A percentile compares a stretch with the other conserved stretches of the same genome.
These are phyloP conservation scores for Cryptococcus maquisensis DNA, from an alignment of 1,284 basidiomycete species.

Conservation along the genomic window DNA sequence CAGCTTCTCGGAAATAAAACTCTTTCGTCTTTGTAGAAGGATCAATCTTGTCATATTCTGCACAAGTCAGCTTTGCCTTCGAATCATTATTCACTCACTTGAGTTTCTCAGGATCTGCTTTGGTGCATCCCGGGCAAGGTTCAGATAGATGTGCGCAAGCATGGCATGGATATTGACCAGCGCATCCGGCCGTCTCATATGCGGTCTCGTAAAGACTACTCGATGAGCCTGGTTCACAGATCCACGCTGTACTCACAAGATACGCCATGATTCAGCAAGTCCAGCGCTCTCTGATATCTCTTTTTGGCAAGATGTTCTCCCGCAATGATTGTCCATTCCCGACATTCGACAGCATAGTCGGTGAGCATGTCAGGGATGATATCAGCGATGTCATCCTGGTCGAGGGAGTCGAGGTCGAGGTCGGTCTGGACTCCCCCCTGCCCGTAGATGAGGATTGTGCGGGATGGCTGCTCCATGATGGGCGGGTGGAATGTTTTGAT, in stretches of 20 bases:
- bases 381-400: constrained; percentile 39
- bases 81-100: constrained; percentile 54
- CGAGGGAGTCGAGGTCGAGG: constrained; percentile 47
- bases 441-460: not conserved
- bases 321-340: constrained; percentile 48
- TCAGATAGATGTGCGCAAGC: constrained; percentile 75
- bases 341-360: constrained; percentile 44
- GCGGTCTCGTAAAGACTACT: constrained; percentile 28
- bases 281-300: constrained; percentile 36
- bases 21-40: constrained; percentile 61
- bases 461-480: no score
- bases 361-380: constrained; percentile 43
- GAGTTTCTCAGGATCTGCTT: constrained; percentile 68
- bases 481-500: no score
- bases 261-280: constrained; percentile 42
- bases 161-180: constrained; percentile 65
- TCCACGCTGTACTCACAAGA: constrained; percentile 32
- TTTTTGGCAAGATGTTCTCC: constrained; percentile 47
- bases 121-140: constrained; percentile 71
- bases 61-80: constrained; percentile 16
- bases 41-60: constrained; percentile 66
- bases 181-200: constrained; percentile 47
- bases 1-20: constrained; percentile 61
- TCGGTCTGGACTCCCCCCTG: constrained; percentile 43
- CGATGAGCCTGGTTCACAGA: not conserved